Base-by-base conservation (phyloP, 768 basidiomycete species). In the Boletales sp. region DNA sequence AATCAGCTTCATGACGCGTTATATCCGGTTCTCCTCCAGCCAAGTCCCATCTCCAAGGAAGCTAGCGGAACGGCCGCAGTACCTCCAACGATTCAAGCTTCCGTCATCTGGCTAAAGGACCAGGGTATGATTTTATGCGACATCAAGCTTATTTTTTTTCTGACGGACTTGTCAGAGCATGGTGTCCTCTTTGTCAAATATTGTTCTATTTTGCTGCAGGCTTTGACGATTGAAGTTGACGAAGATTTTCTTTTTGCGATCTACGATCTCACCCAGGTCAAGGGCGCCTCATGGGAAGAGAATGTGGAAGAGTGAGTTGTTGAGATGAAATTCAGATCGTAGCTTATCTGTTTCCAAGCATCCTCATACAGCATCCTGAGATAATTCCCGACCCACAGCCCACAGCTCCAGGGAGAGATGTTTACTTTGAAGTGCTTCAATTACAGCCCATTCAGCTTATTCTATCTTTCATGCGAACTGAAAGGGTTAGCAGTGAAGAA, bases 161-260 rank as follows among this genome's bases (percentile, higher is more conserved):
- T 44, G 4, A 56, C 5, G 6, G 5, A 14, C 13, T 41, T 43
- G 12, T 37, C 47, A 99, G 96, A 87, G n/a, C 96, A 98, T 57
- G 96, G 96, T 15, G 96, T 99, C 9, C 69, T 92, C n/a, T 98
- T 96, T 66, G 78, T 99, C 73, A 98, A 98, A 70, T 98, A 98
- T 62, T 95, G 91, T 47, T 94, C 94, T 2, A 80, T 98, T 45
- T 72, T 99, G 13, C 73, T 99, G 14, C 96, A 99, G 64, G 90
- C 94, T 3, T 74, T 98, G 67, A 96, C 93, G 0, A 83, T 99
- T 14, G 94, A 97, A 62, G 81, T 90, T n/a, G 96, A 99, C 63
- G 96, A 99, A 70, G 96, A 98, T 69, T 84, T 99, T 54, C 67
- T 98, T 35, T 97, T 93, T 60, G 83, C 94, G 1, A 68, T 98